phyloP scores from a whole-genome alignment of 768 basidiomycete genomes.

The Botryobasidium botryosum region DNA sequence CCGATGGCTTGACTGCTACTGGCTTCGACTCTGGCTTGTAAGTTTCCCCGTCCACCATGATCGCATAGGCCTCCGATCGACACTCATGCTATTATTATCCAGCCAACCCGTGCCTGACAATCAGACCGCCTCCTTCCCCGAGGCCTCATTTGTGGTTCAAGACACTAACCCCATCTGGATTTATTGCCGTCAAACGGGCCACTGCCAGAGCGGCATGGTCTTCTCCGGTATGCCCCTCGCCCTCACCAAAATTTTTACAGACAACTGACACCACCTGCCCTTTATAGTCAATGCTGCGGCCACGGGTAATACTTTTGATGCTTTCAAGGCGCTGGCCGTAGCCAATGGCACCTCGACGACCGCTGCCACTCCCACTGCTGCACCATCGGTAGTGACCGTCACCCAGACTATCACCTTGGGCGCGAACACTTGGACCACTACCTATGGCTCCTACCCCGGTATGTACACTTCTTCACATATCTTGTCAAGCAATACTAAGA shows the following conservation, averaged over 20 bases:
- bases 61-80: background rate
- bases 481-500: too few species aligned
- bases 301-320: conserved; percentile 9
- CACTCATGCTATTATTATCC: background rate
- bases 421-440: conserved; percentile 1
- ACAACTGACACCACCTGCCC: too few species aligned
- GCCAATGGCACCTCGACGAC: background rate
- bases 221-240: too few species aligned
- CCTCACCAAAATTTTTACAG: too few species aligned
- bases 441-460: conserved; percentile 6
- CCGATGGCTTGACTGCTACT: conserved; percentile 19
- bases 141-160: background rate
- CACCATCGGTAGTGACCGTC: background rate
- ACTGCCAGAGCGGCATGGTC: conserved; percentile 12
- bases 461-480: conserved; percentile 2
- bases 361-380: background rate
- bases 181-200: conserved; percentile 11
- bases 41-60: background rate
- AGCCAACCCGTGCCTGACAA: conserved; percentile 1
- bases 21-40: conserved; percentile 41
- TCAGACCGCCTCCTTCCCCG: background rate
- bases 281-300: conserved; percentile 9
- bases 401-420: background rate
- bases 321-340: background rate
- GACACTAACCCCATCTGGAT: conserved; percentile 9